Evolutionary conservation across 371 early-diverging fungal genomes (phyloP).

Genomic region (Mortierella sp.): DNA sequence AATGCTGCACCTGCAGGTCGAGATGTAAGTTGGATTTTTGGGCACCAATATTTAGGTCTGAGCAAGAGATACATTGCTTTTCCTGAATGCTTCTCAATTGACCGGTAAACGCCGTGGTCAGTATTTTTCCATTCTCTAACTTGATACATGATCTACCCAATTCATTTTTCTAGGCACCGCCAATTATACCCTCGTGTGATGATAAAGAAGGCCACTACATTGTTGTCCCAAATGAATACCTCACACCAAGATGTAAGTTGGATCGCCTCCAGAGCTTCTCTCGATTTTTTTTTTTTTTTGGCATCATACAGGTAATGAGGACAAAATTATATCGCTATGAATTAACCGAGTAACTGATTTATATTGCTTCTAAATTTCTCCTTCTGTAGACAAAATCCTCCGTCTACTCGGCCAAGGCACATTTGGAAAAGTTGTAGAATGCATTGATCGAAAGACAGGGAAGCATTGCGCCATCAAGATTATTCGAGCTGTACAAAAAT

Average conservation of each 20-base stretch:
- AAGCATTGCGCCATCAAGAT: slow-evolving; percentile 87
- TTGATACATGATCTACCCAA: too few species aligned
- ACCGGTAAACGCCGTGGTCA: too few species aligned
- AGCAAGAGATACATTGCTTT: too few species aligned
- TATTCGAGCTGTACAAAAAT: slow-evolving; percentile 93
- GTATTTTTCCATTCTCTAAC: too few species aligned
- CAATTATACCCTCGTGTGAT: slow-evolving; percentile 67
- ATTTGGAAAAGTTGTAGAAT: slow-evolving; percentile 96
- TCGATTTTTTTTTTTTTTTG: neutral
- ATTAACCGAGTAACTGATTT: neutral
- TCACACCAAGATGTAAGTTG: slow-evolving; percentile 80
- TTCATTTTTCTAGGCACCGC: slow-evolving; percentile 19
- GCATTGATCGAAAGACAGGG: slow-evolving; percentile 76
- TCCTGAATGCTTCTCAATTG: neutral
- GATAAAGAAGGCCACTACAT: slow-evolving; percentile 95
- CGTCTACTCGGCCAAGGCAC: slow-evolving; percentile 95
- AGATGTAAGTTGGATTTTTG: slow-evolving; percentile 25
- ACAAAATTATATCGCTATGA: neutral
- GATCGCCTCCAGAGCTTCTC: neutral
- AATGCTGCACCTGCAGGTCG: slow-evolving; percentile 5
- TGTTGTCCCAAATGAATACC: slow-evolving; percentile 78
- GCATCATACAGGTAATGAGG: neutral
- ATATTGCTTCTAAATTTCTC: neutral
- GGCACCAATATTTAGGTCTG: neutral
- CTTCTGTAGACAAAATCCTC: slow-evolving; percentile 79